These are phyloP conservation scores for Dactylellina sp. DNA, from an alignment of 2,329 filamentous ascomycete species.

Conservation along the genomic window DNA sequence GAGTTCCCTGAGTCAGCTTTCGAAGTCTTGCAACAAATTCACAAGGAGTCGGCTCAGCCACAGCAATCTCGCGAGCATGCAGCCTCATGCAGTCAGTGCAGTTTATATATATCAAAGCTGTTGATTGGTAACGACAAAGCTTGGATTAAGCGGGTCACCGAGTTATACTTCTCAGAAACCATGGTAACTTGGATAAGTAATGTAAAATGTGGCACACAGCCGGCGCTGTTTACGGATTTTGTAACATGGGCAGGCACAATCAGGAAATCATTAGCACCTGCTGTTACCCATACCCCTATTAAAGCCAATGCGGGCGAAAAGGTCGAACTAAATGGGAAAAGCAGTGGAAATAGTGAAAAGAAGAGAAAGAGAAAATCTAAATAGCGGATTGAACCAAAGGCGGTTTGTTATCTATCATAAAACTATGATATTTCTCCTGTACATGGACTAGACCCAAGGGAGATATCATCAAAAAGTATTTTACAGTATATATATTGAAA, in stretches of 20 bases:
- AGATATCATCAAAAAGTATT: neutral
- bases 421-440: neutral
- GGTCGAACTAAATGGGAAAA: constrained; percentile 39
- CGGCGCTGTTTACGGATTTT: constrained; percentile 46
- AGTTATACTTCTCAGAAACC: constrained; percentile 45
- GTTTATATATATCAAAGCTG: constrained; percentile 43
- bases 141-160: constrained; percentile 31
- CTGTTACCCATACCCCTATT: neutral
- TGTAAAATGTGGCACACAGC: constrained; percentile 41
- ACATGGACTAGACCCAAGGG: neutral
- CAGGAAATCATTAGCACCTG: constrained; percentile 28
- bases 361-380: constrained; percentile 49
- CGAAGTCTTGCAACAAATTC: constrained; percentile 32
- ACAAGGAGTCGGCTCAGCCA: constrained; percentile 33
- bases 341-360: constrained; percentile 28
- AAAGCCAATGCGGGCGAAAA: constrained; percentile 12
- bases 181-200: constrained; percentile 47
- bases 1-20: constrained; percentile 28
- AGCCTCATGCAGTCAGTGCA: constrained; percentile 45
- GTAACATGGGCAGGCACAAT: constrained; percentile 54
- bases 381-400: neutral
- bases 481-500: neutral
- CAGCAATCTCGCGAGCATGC: constrained; percentile 41
- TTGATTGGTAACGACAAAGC: constrained; percentile 26
- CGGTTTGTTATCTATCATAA: constrained; percentile 3